Conservation (phyloP, 1,284 basidiomycete species). For the Polyporus tsugae region DNA sequence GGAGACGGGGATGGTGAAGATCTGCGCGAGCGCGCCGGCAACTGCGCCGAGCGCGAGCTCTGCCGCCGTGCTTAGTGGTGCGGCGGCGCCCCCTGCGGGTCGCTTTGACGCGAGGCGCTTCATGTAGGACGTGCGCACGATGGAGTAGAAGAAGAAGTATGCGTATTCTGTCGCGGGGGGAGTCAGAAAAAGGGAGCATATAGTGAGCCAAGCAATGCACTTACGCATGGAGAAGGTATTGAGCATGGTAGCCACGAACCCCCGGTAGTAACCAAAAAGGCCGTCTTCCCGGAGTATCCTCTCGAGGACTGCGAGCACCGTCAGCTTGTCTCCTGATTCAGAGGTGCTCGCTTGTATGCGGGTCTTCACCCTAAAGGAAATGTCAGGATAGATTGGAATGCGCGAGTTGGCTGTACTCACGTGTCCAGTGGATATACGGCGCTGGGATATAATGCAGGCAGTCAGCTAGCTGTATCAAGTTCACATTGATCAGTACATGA, state of each 20-base stretch:
- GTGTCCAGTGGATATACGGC: conserved; percentile 96
- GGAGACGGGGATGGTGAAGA: conserved; percentile 98
- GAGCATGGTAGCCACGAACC: conserved; percentile 97
- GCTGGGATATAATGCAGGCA: conserved; percentile 48
- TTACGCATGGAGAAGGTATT: conserved; percentile 96
- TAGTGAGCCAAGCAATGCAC: conserved; percentile 44
- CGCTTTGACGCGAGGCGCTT: conserved; percentile 68
- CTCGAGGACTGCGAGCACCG: conserved; percentile 71
- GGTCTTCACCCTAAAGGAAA: conserved; percentile 83
- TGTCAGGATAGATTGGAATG: not conserved
- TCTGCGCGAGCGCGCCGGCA: conserved; percentile 94
- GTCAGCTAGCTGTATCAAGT: conserved; percentile 1
- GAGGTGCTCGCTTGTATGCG: conserved; percentile 82
- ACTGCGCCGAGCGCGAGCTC: conserved; percentile 91
- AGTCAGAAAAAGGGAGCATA: conserved; percentile 32
- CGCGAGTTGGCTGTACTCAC: conserved; percentile 58
- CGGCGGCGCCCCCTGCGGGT: conserved; percentile 62
- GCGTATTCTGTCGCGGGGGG: conserved; percentile 81
- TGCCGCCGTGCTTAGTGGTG: conserved; percentile 77
- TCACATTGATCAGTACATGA: not conserved
- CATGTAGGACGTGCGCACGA: conserved; percentile 86
- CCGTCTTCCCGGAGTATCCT: conserved; percentile 85
- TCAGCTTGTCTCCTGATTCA: conserved; percentile 60
- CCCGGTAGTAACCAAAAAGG: conserved; percentile 85
- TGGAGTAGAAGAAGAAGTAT: conserved; percentile 99